Conservation (phyloP, 768 basidiomycete species). For the Gloeophyllum trabeum region DNA sequence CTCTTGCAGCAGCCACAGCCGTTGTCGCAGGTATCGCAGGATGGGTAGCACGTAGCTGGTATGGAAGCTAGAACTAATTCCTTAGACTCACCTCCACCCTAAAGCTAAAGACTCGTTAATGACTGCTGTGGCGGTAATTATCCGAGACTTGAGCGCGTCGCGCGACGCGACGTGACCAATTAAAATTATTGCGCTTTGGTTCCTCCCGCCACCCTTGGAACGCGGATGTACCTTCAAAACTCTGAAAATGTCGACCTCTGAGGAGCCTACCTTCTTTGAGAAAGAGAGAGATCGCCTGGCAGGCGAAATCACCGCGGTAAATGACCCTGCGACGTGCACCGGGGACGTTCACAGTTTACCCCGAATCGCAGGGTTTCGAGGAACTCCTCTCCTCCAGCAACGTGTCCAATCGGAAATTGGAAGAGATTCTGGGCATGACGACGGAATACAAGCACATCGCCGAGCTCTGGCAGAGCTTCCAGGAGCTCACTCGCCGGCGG, state of each 20-base stretch:
- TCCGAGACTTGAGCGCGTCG: too few species aligned
- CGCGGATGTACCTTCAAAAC: too few species aligned
- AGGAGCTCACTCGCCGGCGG: conserved; percentile 46
- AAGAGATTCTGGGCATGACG: conserved; percentile 88
- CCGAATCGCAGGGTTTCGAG: conserved; percentile 61
- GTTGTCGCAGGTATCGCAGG: background rate
- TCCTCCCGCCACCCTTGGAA: too few species aligned
- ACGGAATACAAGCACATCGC: conserved; percentile 88
- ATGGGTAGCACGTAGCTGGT: background rate
- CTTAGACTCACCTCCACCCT: too few species aligned
- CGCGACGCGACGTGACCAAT: too few species aligned
- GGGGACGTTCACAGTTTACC: background rate
- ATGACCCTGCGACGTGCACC: conserved; percentile 10
- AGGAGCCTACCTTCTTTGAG: conserved; percentile 59
- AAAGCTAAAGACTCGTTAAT: too few species aligned
- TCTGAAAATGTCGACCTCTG: conserved; percentile 17
- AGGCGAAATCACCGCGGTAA: conserved; percentile 62
- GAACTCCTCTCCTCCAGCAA: conserved; percentile 80
- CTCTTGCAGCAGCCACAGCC: background rate
- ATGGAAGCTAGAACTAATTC: background rate
- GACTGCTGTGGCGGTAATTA: too few species aligned
- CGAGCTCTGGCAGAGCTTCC: conserved; percentile 72
- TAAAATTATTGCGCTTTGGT: too few species aligned
- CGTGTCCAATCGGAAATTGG: conserved; percentile 78
- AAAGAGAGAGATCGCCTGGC: conserved; percentile 68